Conservation (phyloP, 257 asterid genomes). For the Nicotiana sylvestris region DNA sequence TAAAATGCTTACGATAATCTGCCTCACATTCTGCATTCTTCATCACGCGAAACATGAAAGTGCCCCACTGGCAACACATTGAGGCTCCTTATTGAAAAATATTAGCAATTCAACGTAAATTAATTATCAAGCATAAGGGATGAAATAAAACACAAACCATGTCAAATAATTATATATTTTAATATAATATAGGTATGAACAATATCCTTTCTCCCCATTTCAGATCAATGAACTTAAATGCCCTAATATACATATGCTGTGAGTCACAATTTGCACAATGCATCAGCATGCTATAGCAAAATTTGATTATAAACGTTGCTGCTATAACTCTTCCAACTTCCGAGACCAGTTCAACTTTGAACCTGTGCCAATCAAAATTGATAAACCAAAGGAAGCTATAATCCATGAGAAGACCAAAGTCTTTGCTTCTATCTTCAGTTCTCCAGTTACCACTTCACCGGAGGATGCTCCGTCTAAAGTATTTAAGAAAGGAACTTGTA, state of each 20-base stretch:
- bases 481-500: background rate
- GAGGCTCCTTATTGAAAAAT: background rate
- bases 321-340: conserved; percentile 15
- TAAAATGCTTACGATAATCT: background rate
- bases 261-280: conserved; percentile 7
- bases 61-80: background rate
- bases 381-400: background rate
- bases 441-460: background rate
- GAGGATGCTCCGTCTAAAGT: conserved; percentile 1
- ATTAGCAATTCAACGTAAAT: background rate
- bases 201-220: conserved; percentile 3
- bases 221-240: conserved; percentile 28
- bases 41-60: background rate
- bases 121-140: background rate
- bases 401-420: conserved; percentile 1
- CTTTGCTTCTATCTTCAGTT: conserved; percentile 22
- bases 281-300: conserved; percentile 26
- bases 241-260: conserved; percentile 45
- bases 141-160: background rate
- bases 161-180: background rate
- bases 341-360: conserved; percentile 15
- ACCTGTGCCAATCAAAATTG: conserved; percentile 24
- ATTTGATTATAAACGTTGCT: background rate
- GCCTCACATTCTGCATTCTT: background rate
- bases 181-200: conserved; percentile 9